Evolutionary conservation across 2,329 filamentous ascomycete genomes (phyloP), one percentile per base, ranked within the genome.

Genomic region (Epichloe hybrida): DNA sequence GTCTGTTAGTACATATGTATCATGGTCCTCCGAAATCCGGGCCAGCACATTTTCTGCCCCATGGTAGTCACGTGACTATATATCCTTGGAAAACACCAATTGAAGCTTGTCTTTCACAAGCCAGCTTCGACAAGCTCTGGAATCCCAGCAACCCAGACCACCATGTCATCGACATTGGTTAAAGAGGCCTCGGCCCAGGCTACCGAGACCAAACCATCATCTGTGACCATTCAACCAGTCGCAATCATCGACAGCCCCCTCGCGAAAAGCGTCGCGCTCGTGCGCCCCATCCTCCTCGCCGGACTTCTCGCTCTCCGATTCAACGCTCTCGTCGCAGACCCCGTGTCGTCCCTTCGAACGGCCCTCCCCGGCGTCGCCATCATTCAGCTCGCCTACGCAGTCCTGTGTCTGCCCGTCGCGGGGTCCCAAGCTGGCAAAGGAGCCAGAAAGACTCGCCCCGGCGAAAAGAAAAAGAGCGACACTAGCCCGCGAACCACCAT

Each of bases 261-360:
- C 43, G 69, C 72, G 9, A 63, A 69, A 52, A 62, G 76, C 21
- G 76, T 84, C 61, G 79, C 83, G 12, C 75, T 87, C 60, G 65
- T 80, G 20, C 86, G 94, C 57, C 83, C 86, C 0, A 66, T 76
- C 27, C 66, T 88, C 11, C 72, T 94, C 34, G 73, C 87, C 34
- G 75, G 74, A 9, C 67, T 84, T 37, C 82, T 84, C 62, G 73
- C 76, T 44, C 62, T 78, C 55, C 77, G 77, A 39, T 91, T 94
- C 66, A 64, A 69, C 37, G 69, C 74, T 17, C 72, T 95, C 27
- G 84, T 94, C 31, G 71, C 74, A 15, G 78, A 90, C 56, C 87
- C 89, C 0, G 76, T 84, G 2, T 67, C 74, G 15, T 76, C 83
- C 6, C 74, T 95, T 38, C 65, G 76, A 13, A 73, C 64, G 34